Percentiles rank a stretch among this genome's conserved stretches.
Evolutionary conservation across 192 early-diverging fungal species (phyloP).

Genomic region (Chytriomyces sp.): DNA sequence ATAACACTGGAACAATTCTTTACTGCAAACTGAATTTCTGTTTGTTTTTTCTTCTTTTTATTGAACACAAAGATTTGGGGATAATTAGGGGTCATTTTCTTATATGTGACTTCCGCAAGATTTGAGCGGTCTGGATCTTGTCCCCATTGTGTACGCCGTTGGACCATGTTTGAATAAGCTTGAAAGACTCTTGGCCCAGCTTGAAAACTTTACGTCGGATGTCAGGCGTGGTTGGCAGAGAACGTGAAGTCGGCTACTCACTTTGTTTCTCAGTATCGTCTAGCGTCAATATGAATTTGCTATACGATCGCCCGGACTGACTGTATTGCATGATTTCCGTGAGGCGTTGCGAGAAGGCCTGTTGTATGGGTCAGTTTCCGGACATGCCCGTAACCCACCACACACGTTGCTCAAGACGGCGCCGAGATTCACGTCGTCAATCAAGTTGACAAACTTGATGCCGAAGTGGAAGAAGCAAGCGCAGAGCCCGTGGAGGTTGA

Average conservation of each 20-base stretch:
- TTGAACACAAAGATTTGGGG: no score
- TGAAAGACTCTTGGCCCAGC: conserved; percentile 36
- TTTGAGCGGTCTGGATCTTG: conserved; percentile 39
- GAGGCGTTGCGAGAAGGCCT: conserved; percentile 41
- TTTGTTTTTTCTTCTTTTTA: background rate
- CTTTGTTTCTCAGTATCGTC: conserved; percentile 50
- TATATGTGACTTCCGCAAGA: conserved; percentile 27
- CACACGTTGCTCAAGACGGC: conserved; percentile 25
- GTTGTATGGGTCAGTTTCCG: background rate
- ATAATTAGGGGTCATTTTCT: no score
- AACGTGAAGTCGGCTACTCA: conserved; percentile 5
- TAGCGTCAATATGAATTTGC: conserved; percentile 38
- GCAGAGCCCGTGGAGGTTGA: conserved; percentile 43
- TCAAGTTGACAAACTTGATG: conserved; percentile 46
- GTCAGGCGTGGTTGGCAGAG: background rate
- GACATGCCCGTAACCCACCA: background rate
- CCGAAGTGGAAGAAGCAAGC: conserved; percentile 50
- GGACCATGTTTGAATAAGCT: conserved; percentile 36
- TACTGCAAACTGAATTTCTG: background rate
- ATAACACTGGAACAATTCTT: background rate
- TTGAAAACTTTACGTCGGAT: conserved; percentile 34
- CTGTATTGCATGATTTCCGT: conserved; percentile 44
- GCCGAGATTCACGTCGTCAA: conserved; percentile 18
- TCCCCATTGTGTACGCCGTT: conserved; percentile 29
- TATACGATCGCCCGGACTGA: conserved; percentile 40